Conservation (phyloP, 1,284 basidiomycete genomes). For the Ustilago tritici region DNA sequence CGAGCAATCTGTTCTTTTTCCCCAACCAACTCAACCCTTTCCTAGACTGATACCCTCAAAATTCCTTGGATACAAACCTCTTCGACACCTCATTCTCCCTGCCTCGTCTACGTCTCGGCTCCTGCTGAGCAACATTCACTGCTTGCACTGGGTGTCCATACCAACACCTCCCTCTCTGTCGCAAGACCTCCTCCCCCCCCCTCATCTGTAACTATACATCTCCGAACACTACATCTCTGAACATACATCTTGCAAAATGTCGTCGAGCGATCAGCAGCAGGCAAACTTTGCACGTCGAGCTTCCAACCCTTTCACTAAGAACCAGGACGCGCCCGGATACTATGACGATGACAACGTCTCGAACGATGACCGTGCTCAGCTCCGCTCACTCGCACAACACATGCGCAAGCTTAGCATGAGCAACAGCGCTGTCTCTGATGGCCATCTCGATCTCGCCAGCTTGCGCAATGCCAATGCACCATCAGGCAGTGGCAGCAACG, state of each 20-base stretch:
- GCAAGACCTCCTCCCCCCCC: too few relatives aligned
- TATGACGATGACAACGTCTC: constrained; percentile 30
- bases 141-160: too few relatives aligned
- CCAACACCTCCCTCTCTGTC: not conserved
- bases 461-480: constrained; percentile 13
- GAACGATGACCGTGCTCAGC: constrained; percentile 33
- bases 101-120: not conserved
- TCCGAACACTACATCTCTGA: not conserved
- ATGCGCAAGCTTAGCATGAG: constrained; percentile 54
- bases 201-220: not conserved
- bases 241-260: constrained; percentile 11
- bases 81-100: not conserved
- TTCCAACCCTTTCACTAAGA: constrained; percentile 53
- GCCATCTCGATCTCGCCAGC: constrained; percentile 24
- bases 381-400: constrained; percentile 43
- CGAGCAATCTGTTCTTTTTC: not conserved
- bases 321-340: constrained; percentile 48
- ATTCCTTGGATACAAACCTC: not conserved
- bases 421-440: constrained; percentile 36
- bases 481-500: constrained; percentile 32
- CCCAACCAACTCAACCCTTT: not conserved
- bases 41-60: not conserved
- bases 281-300: constrained; percentile 17
- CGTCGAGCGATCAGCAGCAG: constrained; percentile 11
- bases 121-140: not conserved